Evolutionary conservation across 2,329 filamentous ascomycete genomes (phyloP), one percentile per base, ranked within the genome.

Genomic region (Monosporascus sp.): DNA sequence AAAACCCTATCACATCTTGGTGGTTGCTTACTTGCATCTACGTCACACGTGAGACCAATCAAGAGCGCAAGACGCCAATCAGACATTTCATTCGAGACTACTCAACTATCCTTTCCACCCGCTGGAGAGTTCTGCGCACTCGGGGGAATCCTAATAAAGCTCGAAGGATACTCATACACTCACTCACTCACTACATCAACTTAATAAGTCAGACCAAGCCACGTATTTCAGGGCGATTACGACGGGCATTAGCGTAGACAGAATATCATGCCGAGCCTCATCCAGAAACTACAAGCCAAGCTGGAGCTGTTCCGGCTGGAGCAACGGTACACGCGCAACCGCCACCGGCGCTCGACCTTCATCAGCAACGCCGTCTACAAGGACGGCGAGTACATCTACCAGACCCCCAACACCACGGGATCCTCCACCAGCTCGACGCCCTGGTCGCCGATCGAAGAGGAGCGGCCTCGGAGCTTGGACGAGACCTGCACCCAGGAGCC

Each of bases 291-390:
- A 68, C 79, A 85, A 63, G 79, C 82, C 55, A 84, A 88, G 78
- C 78, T 95, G 65, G 91, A 97, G 78, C 84, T 97, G 67, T 94
- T 96, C 79, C 89, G 91, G 49, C 86, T 97, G 62, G 93, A 97
- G 77, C 88, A 97, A 76, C 88, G 91, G 65, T 97, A 97, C 78
- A 95, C 92, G 50, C 88, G 88, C 66, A 88, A 91, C 69, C 91
- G 93, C 65, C 74, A 85, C 64, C 89, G 93, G 63, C 90, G 93
- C 70, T 92, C 86, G 51, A 94, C 89, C 56, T 96, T 96, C 71
- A 85, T 88, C 67, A 91, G 89, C 67, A 91, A 90, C 65, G 93
- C 91, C 31, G 82, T 89, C 70, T 97, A 97, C 72, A 88, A 97
- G 60, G 90, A 97, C 69, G 94, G 92, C 73, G 93, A 97, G 77